Percentiles rank a stretch among this genome's conserved stretches.
Evolutionary conservation across 352 stramenopile genomes (phyloP).

Genomic region (Globisporangium solare): DNA sequence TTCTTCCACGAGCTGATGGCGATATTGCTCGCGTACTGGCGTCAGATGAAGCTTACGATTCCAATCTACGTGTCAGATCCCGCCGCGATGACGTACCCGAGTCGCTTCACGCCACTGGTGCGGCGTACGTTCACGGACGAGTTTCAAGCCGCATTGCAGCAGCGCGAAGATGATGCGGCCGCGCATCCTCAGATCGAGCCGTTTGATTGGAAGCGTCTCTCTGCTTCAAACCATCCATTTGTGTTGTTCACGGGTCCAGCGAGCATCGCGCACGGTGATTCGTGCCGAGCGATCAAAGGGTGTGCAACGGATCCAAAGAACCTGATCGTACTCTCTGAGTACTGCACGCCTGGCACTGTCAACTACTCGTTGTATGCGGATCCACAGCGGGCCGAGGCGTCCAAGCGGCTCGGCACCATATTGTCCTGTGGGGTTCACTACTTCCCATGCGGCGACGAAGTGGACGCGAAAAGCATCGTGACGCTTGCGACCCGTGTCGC

Average conservation of each 20-base stretch:
- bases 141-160: conserved; percentile 26
- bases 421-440: conserved; percentile 81
- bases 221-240: conserved; percentile 54
- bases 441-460: conserved; percentile 79
- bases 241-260: conserved; percentile 77
- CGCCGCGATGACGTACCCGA: conserved; percentile 49
- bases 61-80: conserved; percentile 72
- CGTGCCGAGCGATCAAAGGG: conserved; percentile 54
- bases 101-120: conserved; percentile 53
- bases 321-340: conserved; percentile 79
- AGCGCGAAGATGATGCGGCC: conserved; percentile 20
- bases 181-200: conserved; percentile 19
- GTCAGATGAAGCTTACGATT: conserved; percentile 37
- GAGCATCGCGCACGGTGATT: conserved; percentile 71
- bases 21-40: conserved; percentile 73
- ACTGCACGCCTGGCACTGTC: conserved; percentile 71
- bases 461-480: conserved; percentile 82
- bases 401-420: conserved; percentile 62
- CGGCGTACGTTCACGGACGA: conserved; percentile 52
- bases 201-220: conserved; percentile 63
- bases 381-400: conserved; percentile 58
- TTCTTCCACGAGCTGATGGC: conserved; percentile 80
- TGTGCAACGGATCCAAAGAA: conserved; percentile 71
- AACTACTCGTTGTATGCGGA: conserved; percentile 84
- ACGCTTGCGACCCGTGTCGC: conserved; percentile 56